Base-by-base conservation (phyloP, 2,329 filamentous ascomycete species). In the Harringtonia aguacate region DNA sequence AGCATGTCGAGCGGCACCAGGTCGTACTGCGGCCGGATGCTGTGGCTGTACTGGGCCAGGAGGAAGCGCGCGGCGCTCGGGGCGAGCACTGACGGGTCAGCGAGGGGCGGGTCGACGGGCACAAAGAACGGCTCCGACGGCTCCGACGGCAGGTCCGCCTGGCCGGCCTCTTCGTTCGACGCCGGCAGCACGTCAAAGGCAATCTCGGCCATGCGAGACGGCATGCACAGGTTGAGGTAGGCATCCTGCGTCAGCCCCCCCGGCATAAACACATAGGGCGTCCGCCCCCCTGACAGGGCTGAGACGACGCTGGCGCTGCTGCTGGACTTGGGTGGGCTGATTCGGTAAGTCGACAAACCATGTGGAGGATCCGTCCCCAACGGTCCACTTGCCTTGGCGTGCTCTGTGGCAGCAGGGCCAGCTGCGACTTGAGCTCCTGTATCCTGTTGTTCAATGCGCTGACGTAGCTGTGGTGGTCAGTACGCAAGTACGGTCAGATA, bases 21-120 rank as follows among this genome's bases (percentile, higher is more conserved):
- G 14, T 44, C 41, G 9, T 18, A 44, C 36, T 44, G 41, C 12
- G 41, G 41, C 18, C 28, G 29, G 14, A 44, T 44, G 35, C 36
- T 39, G 18, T 36, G 36, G 34, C 36, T 44, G 17, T 44, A 44
- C 5, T 30, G 27, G 1, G 35, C 35, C 28, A 44, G 36, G 3
- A 44, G 36, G n/a, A 38, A 44, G 2, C 41, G 35, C 9, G 39
- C 36, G 13, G 35, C 30, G 27, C 41, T 44, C 10, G 41, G 41
- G 13, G 41, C 39, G 20, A 44, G 18, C 6, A 39, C 21, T 5
- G 41, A 30, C n/a, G 21, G 20, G n/a, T 42, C n/a, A n/a, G n/a
- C 40, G 3, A 41, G 39, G 13, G 21, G 18, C n/a, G n/a, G n/a
- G n/a, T n/a, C n/a, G n/a, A n/a, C n/a, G n/a, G n/a, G n/a, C n/a